These are phyloP conservation scores for Boechera retrofracta DNA, from an alignment of 345 rosid species.

Conservation along the genomic window DNA sequence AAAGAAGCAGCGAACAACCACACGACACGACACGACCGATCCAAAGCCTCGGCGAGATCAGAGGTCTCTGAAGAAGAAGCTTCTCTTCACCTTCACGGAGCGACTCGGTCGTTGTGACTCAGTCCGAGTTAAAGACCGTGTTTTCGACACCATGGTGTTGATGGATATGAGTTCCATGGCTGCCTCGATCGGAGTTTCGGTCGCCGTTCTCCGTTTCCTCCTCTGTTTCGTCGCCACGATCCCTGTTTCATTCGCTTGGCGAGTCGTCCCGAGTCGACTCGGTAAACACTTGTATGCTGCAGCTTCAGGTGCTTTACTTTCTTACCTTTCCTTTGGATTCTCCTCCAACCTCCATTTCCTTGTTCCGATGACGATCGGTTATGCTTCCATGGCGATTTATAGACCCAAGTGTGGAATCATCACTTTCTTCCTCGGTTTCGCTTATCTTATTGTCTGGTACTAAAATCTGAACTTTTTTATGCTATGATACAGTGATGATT, in stretches of 20 bases:
- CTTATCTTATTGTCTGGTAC: constrained; percentile 94
- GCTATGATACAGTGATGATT: not conserved
- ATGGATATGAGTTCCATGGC: constrained; percentile 71
- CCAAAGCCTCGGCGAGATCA: not conserved
- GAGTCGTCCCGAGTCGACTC: constrained; percentile 66
- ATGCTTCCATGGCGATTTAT: constrained; percentile 73
- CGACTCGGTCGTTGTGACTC: constrained; percentile 36
- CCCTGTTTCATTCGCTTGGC: constrained; percentile 75
- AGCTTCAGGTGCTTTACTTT: constrained; percentile 66
- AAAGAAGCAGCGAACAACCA: constrained; percentile 5
- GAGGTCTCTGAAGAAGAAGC: not conserved
- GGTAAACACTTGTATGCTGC: constrained; percentile 73
- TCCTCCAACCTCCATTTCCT: constrained; percentile 93
- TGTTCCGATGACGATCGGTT: constrained; percentile 81
- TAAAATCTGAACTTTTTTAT: not conserved
- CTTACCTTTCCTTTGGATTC: constrained; percentile 87
- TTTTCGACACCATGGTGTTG: constrained; percentile 38
- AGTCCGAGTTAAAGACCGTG: not conserved
- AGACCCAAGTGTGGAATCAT: constrained; percentile 75
- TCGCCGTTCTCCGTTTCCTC: constrained; percentile 85
- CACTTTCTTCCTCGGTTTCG: constrained; percentile 76
- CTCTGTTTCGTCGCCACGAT: constrained; percentile 88
- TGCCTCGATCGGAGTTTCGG: constrained; percentile 79
- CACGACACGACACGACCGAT: constrained; percentile 31
- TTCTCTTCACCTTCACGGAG: constrained; percentile 1